Evolutionary conservation across 805 yeast genomes (phyloP), one percentile per base, ranked within the genome.

Genomic region (Zygoascus flipseniorum): DNA sequence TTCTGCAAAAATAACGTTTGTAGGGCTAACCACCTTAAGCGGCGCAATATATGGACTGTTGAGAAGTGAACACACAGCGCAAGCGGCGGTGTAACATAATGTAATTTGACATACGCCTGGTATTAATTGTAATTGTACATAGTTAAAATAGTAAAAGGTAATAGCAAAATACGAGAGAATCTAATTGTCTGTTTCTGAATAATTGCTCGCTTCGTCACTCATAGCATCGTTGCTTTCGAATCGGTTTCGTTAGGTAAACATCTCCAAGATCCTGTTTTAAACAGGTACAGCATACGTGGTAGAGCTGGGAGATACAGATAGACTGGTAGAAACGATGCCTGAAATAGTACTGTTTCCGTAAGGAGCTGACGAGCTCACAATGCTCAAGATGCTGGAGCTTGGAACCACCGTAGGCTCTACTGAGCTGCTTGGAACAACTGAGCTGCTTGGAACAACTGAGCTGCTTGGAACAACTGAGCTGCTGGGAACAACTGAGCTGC

Each of bases 391-490:
- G 28, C 28, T 23, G 6, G 28, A 23, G 28, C 28, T 23, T 3
- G 28, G 28, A 23, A 23, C 28, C 28, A 23, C 28, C 28, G 28
- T 23, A n/a, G n/a, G n/a, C n/a, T n/a, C 47, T 5, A 19, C 50
- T n/a, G 52, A 43, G 31, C 47, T 42, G 23, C 51, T 41, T 14
- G 43, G 41, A 46, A n/a, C 49, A 14, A 52, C 8, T 11, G 51
- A 35, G 43, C 18, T 16, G 48, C 48, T 45, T 6, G 28, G 19
- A 8, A 43, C 46, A 23, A 23, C 6, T 23, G 28, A 23, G 6
- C 28, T 23, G 46, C 46, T 43, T 43, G n/a, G n/a, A n/a, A 45
- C 47, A 43, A 19, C 50, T n/a, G 52, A 43, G 43, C 47, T 42
- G 23, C 51, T 41, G 11, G 43, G 41, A 46, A n/a, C 49, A 14